Evolutionary conservation across 495 filamentous ascomycete species (phyloP), one percentile per base, ranked within the genome.

Genomic region (Aspergillus sclerotiicarbonarius): DNA sequence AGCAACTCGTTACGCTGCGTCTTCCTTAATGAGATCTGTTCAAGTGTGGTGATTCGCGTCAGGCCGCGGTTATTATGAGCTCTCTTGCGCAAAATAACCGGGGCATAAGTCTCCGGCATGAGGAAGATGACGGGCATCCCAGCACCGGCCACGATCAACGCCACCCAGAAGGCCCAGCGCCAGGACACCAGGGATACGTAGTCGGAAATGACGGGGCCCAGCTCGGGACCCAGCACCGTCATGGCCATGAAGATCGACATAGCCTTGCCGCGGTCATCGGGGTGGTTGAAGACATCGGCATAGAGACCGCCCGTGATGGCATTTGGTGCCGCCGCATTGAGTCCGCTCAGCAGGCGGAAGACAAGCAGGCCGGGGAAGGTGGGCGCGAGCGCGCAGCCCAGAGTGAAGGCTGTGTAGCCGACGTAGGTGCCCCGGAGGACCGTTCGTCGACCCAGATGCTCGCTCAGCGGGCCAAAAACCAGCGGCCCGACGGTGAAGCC

Each of bases 21-120:
- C 32, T 25, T 29, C 32, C 18, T n/a, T 45, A 30, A 12, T 30
- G 35, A 35, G 15, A 30, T 4, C 18, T 16, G 13, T 18, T 21
- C n/a, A 25, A 25, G 2, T 25, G 25, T 25, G 25, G 25, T 25
- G 25, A 25, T 25, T 2, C 25, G 25, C 25, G 25, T 25, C 5
- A 25, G 25, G 5, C 25, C 25, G 5, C 25, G 25, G 5, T 25
- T 25, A 2, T 25, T 25, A 5, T 3, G 25, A 3, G 25, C 18
- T n/a, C n/a, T 47, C 41, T 41, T 25, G 7, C 77, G 76, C 12
- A 89, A 78, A 51, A 91, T 80, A 0, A 82, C 84, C 0, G 89
- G 88, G 1, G 82, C 81, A 62, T 90, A 91, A 0, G 88, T 91
- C 65, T 84, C 72, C 0, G 82, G 80, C 15, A 85, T 67, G 37